Evolutionary conservation across 768 basidiomycete genomes (phyloP), one percentile per base, ranked within the genome.

Genomic region (Lactarius tabidus): DNA sequence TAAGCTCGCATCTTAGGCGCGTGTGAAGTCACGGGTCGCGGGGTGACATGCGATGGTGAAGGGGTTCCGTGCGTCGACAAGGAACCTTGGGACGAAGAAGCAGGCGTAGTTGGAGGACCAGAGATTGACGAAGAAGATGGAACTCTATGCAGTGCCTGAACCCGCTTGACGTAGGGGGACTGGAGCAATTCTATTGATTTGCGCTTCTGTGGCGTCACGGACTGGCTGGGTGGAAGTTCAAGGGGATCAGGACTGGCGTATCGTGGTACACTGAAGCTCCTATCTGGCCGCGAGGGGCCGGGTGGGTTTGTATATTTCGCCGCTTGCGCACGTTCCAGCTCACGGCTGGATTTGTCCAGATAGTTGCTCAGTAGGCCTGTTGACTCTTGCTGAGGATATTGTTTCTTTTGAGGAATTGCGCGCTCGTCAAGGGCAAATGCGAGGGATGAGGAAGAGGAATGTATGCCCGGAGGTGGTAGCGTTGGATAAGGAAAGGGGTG

Each of bases 401-500:
- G 70, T 6, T 70, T 66, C 18, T 71, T 72, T 55, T 58, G 74
- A 12, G 71, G 69, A 3, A 71, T 73, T 33, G 71, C 75, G 6
- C 77, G 79, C 48, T 78, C 75, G 6, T 87, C 89, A 28, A 93
- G 81, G 3, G 91, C 91, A 73, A 80, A 81, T 6, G 90, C 90
- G 62, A 91, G 82, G 15, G 90, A 91, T 18, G 90, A 91, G 1
- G 89, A 88, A 1, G 82, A 84, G n/a, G 81, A 78, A 41, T 77
- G 82, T 45, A 89, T 84, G 15, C 81, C 81, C 1, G 87, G 87
- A 20, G 84, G 85, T 9, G 76, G 87, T 28, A 87, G 87, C 1
- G 89, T 89, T 2, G 89, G 89, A 75, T 91, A 91, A 2, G 84
- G 81, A 4, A 80, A 78, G 20, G 80, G 79, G n/a, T 89, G 85